Evolutionary conservation across 805 yeast species (phyloP), one percentile per base, ranked within the genome.

Genomic region (Zygoascus bituminiphila): DNA sequence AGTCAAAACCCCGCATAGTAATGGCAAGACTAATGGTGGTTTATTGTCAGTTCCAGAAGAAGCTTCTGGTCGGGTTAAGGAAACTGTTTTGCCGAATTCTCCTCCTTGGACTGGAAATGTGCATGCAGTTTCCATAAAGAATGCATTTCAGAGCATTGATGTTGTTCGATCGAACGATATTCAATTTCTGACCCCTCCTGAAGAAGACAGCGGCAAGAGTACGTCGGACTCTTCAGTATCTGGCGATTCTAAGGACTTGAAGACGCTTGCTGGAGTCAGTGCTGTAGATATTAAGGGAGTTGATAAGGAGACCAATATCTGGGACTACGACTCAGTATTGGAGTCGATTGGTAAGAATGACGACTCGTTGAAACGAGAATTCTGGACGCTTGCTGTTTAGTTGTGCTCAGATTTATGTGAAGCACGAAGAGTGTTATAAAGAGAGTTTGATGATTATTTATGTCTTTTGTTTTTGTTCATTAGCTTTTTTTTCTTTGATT

Each of bases 131-230:
- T 65, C 63, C 26, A 52, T 66, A 23, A 58, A 64, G 15, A 56
- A 60, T 2, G 65, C 68, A 12, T 63, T 66, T 55, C 57, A 52
- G 44, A 60, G 62, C 29, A 55, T 65, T 17, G 63, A 55, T 12
- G 44, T 61, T 8, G 59, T 62, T 48, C 61, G 55, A 47, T 48
- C 57, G 37, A 51, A 56, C 8, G 59, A 57, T 24, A 52, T 61
- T 20, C 59, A 59, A 47, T 54, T 62, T 29, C 51, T 59, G 19
- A 57, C 63, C 3, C 62, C 63, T 12, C 62, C 62, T 3, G 58
- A 54, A 26, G 64, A 58, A 23, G 48, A 38, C 23, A 23, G 23
- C 15, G 15, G 9, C 21, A 36, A 44, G 22, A 23, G 31, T n/a
- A 4, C 26, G 7, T 15, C 17, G 10, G n/a, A n/a, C 9, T 12